Conservation (phyloP, 140 eudicot species). For the Bidens hawaiensis region DNA sequence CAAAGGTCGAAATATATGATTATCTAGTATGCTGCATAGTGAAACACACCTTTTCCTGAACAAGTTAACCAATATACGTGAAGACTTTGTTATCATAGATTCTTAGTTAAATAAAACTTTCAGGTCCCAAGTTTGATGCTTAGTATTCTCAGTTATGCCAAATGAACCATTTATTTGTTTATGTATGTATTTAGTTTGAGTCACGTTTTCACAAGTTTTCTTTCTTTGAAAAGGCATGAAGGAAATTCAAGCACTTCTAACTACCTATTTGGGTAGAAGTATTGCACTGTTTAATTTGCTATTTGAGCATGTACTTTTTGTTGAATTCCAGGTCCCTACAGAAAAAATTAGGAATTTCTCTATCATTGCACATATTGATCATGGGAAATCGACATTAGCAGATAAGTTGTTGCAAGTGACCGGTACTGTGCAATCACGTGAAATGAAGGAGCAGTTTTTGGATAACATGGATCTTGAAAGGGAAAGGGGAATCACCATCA, state of each 20-base stretch:
- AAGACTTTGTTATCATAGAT: constrained; percentile 2
- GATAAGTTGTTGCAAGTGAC: constrained; percentile 93
- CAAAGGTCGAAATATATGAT: neutral
- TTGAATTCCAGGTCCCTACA: constrained; percentile 67
- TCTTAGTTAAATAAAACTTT: constrained; percentile 8
- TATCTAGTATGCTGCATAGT: neutral
- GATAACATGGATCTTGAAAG: constrained; percentile 99
- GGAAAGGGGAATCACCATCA: constrained; percentile 97
- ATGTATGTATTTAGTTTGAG: neutral
- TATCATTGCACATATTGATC: constrained; percentile 98
- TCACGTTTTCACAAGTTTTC: neutral
- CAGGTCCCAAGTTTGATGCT: constrained; percentile 17
- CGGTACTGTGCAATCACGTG: constrained; percentile 90
- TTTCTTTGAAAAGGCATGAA: constrained; percentile 6
- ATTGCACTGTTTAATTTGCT: neutral
- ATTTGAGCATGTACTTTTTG: constrained; percentile 7
- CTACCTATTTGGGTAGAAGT: constrained; percentile 1
- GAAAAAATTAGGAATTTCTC: constrained; percentile 80
- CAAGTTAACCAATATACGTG: constrained; percentile 1
- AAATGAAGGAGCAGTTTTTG: constrained; percentile 97
- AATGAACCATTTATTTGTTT: constrained; percentile 4
- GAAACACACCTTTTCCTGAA: neutral
- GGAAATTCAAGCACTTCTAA: constrained; percentile 8
- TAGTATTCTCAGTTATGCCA: neutral
- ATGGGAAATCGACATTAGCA: constrained; percentile 98